phyloP scores from a whole-genome alignment of 2,329 filamentous ascomycete species.

The Pseudogymnoascus sp. region DNA sequence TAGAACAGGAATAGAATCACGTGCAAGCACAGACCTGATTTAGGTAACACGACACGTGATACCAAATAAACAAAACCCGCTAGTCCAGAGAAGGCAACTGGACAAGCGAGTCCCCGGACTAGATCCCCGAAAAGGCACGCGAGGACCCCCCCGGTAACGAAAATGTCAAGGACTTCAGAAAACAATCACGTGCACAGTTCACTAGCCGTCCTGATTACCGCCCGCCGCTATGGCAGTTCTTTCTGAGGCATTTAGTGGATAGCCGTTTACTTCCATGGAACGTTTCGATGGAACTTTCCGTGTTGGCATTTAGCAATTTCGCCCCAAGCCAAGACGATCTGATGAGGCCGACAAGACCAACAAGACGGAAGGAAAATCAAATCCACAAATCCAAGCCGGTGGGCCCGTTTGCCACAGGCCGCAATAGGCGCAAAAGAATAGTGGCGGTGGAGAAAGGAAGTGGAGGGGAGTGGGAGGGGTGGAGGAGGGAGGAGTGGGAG shows the following conservation, averaged over 20 bases:
- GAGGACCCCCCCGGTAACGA: background rate
- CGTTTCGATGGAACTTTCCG: too few species aligned
- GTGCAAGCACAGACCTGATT: background rate
- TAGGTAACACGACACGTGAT: background rate
- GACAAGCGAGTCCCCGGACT: background rate
- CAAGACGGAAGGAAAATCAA: conserved; percentile 1
- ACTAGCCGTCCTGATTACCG: background rate
- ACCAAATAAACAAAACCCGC: background rate
- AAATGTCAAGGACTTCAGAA: background rate
- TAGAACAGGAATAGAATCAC: background rate
- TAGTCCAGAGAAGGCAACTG: background rate
- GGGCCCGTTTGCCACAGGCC: background rate
- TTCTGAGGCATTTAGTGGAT: background rate
- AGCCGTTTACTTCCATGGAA: too few species aligned
- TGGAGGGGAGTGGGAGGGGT: background rate
- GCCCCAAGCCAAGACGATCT: background rate
- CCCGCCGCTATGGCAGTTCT: background rate
- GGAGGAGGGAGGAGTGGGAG: background rate
- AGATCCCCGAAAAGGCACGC: background rate
- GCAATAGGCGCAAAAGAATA: background rate
- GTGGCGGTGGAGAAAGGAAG: background rate
- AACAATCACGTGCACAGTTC: background rate
- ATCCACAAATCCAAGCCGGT: background rate
- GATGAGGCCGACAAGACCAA: background rate
- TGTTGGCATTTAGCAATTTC: background rate